A percentile compares a stretch with the other conserved stretches of the same genome.
phyloP scores from a whole-genome alignment of 2,329 filamentous ascomycete genomes.

The Verticillium klebahnii region DNA sequence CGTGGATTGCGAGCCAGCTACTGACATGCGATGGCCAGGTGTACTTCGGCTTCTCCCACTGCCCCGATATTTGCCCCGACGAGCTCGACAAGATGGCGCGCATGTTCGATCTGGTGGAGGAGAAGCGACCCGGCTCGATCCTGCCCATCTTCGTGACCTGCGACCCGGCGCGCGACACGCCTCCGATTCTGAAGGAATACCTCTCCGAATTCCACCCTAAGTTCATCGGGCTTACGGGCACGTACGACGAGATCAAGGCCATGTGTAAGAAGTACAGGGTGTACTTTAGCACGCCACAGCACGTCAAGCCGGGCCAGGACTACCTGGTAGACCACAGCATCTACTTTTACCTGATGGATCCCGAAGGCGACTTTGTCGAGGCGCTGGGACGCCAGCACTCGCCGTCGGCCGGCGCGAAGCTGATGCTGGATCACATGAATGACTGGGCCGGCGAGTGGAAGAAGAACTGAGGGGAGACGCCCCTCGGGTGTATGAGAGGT shows the following conservation, averaged over 20 bases:
- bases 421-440: conserved; percentile 83
- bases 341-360: conserved; percentile 99
- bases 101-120: conserved; percentile 74
- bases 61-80: conserved; percentile 97
- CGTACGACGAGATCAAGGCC: conserved; percentile 88
- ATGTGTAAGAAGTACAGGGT: conserved; percentile 95
- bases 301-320: conserved; percentile 89
- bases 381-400: conserved; percentile 93
- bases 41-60: conserved; percentile 98
- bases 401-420: conserved; percentile 74
- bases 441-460: conserved; percentile 38
- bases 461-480: conserved; percentile 4
- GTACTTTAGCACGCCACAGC: conserved; percentile 89
- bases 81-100: conserved; percentile 99
- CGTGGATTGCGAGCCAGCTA: neutral
- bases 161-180: conserved; percentile 87
- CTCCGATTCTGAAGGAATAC: conserved; percentile 79
- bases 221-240: conserved; percentile 85
- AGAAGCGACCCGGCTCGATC: conserved; percentile 47
- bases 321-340: conserved; percentile 99
- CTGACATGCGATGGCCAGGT: conserved; percentile 49
- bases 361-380: conserved; percentile 96
- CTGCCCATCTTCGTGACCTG: conserved; percentile 90
- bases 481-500: neutral
- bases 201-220: conserved; percentile 84